Percentiles rank a stretch among this genome's conserved stretches.
Evolutionary conservation across 2,329 filamentous ascomycete genomes (phyloP).

Genomic region (Celoporthe dispersa): DNA sequence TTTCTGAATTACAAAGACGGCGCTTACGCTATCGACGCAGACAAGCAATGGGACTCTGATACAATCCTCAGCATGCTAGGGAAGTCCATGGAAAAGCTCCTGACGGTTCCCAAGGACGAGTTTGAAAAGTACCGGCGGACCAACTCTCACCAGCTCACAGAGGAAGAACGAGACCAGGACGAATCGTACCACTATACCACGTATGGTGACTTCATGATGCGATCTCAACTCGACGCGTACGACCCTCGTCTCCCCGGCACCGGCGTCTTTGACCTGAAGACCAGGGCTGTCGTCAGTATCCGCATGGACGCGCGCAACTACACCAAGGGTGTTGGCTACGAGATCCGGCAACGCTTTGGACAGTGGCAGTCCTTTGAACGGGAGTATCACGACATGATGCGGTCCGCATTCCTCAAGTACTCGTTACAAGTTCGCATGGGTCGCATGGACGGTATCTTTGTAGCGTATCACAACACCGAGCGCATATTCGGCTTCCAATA

Average conservation of each 20-base stretch:
- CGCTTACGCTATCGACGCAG: slow-evolving; percentile 91
- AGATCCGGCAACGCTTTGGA: slow-evolving; percentile 77
- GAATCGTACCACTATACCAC: slow-evolving; percentile 90
- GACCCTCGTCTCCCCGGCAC: slow-evolving; percentile 85
- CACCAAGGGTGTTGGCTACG: slow-evolving; percentile 80
- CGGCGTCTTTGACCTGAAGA: slow-evolving; percentile 97
- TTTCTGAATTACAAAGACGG: slow-evolving; percentile 85
- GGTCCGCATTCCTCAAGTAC: slow-evolving; percentile 93
- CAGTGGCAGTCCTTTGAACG: slow-evolving; percentile 90
- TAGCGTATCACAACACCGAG: slow-evolving; percentile 93
- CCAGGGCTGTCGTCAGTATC: slow-evolving; percentile 86
- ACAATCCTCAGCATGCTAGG: slow-evolving; percentile 91
- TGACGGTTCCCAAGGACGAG: slow-evolving; percentile 80
- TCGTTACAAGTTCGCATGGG: slow-evolving; percentile 96
- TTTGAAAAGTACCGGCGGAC: slow-evolving; percentile 82
- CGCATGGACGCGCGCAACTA: slow-evolving; percentile 81
- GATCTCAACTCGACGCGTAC: slow-evolving; percentile 91
- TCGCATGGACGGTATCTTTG: slow-evolving; percentile 97
- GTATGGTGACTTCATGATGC: slow-evolving; percentile 86
- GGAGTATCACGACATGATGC: slow-evolving; percentile 96
- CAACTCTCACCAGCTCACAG: slow-evolving; percentile 69
- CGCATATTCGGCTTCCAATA: slow-evolving; percentile 99
- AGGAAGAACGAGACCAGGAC: slow-evolving; percentile 71
- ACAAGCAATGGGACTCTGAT: slow-evolving; percentile 85
- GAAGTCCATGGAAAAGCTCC: slow-evolving; percentile 93